Conservation (phyloP, 768 basidiomycete species). For the Leccinellum luteum region DNA sequence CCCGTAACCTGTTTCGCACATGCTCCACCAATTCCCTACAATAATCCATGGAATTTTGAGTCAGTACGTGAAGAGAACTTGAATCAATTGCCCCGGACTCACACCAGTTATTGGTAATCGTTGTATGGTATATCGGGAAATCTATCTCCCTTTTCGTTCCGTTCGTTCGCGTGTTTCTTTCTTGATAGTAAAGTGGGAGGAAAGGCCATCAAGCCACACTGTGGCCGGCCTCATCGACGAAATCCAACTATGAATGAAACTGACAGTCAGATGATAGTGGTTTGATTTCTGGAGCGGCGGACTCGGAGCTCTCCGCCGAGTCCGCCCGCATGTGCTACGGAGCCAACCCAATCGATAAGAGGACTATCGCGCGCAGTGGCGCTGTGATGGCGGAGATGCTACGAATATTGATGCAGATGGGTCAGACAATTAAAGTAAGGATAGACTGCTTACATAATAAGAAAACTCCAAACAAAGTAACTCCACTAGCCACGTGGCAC, state of each 20-base stretch:
- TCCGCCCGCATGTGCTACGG: background rate
- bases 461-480: too few species aligned
- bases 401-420: background rate
- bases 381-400: background rate
- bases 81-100: background rate
- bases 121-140: background rate
- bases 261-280: background rate
- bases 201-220: background rate
- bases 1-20: background rate
- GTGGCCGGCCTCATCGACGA: background rate
- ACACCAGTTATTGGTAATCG: background rate
- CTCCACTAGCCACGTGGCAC: too few species aligned
- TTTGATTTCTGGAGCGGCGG: background rate
- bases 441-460: too few species aligned
- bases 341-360: background rate
- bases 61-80: too few species aligned
- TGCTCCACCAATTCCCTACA: background rate
- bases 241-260: too few species aligned
- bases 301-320: background rate
- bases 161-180: background rate
- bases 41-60: background rate
- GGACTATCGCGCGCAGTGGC: background rate
- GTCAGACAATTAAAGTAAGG: too few species aligned
- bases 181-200: background rate
- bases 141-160: background rate